Evolutionary conservation across 140 eudicot species (phyloP), one percentile per base, ranked within the genome.

Genomic region (Stevia rebaudiana): DNA sequence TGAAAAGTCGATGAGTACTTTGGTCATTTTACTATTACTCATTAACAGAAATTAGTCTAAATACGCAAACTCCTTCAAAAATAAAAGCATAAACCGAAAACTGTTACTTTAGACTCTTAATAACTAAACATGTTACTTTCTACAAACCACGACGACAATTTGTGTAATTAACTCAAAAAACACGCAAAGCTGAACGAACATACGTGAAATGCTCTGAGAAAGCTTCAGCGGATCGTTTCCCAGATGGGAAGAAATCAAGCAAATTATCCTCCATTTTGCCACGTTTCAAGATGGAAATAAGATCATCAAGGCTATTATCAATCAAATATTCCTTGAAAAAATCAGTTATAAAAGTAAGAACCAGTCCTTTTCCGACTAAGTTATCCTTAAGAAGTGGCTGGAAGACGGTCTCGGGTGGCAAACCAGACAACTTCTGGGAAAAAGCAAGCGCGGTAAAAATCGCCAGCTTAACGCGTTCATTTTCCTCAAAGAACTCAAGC

Each of bases 381-480:
- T 88, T 92, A 74, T 92, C 98, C 79, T 92, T 92, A 81, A 88
- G 98, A 41, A 92, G 82, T 8, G 98, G 98, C 73, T 92, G 98
- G 79, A 92, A 81, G 19, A 92, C 96, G 1, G 95, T 88, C 95
- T 92, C 98, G 3, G 98, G 98, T 13, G 95, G 96, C 43, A 92
- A 79, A 66, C 99, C 97, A 0, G 99, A 94, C 63, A 94, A 79
- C 70, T 88, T 94, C 86, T 94, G 99, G 21, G 99, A 88, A 63
- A 94, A 94, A 25, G 99, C 94, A 67, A 94, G 97, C 16, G 99
- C 99, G 6, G 99, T 83, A 77, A 94, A 94, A 51, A 94, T 88
- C 13, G 97, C 95, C 67, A 94, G 85, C 70, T 94, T 94, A 76
- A 78, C 83, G 64, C 94, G 78, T 68, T 88, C 99, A 72, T 94